Conservation (phyloP, 2,329 filamentous ascomycete species). For the Teratosphaeriaceae sp. region DNA sequence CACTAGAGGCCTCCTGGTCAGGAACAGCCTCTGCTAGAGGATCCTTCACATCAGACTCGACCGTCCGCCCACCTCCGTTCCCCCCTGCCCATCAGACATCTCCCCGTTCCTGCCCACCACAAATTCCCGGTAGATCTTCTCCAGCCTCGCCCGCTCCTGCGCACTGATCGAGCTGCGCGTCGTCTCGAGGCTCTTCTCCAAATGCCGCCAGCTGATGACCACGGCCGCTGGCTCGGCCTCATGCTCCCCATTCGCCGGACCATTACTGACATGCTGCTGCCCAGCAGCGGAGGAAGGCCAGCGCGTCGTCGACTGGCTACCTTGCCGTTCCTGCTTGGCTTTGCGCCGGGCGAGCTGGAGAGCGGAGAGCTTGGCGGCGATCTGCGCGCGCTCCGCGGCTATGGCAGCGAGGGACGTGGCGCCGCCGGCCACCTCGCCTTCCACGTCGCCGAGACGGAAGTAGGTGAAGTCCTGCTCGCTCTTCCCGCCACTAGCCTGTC, state of each 20-base stretch:
- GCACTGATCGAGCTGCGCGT: conserved; percentile 78
- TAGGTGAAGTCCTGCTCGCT: conserved; percentile 48
- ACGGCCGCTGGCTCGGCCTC: conserved; percentile 54
- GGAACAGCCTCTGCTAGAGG: too few species aligned
- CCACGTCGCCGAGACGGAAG: conserved; percentile 67
- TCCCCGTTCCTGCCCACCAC: conserved; percentile 87
- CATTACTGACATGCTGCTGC: too few species aligned
- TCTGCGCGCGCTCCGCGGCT: conserved; percentile 65
- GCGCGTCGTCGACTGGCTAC: too few species aligned
- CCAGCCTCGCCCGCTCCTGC: conserved; percentile 67
- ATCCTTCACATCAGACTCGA: conserved; percentile 84
- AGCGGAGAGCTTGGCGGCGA: conserved; percentile 73
- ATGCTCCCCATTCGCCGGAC: too few species aligned
- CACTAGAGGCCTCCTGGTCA: too few species aligned
- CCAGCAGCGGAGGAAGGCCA: too few species aligned
- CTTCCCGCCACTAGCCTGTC: conserved; percentile 10
- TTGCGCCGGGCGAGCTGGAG: conserved; percentile 66
- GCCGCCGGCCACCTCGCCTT: conserved; percentile 29
- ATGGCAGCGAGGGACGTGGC: conserved; percentile 18
- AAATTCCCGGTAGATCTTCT: conserved; percentile 89
- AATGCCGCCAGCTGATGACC: conserved; percentile 72
- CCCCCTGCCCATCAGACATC: conserved; percentile 88
- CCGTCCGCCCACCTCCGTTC: conserved; percentile 84
- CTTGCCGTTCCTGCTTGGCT: conserved; percentile 49
- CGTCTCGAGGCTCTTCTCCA: conserved; percentile 66